These are phyloP conservation scores for Russula abietina DNA, from an alignment of 768 basidiomycete genomes.

Conservation along the genomic window DNA sequence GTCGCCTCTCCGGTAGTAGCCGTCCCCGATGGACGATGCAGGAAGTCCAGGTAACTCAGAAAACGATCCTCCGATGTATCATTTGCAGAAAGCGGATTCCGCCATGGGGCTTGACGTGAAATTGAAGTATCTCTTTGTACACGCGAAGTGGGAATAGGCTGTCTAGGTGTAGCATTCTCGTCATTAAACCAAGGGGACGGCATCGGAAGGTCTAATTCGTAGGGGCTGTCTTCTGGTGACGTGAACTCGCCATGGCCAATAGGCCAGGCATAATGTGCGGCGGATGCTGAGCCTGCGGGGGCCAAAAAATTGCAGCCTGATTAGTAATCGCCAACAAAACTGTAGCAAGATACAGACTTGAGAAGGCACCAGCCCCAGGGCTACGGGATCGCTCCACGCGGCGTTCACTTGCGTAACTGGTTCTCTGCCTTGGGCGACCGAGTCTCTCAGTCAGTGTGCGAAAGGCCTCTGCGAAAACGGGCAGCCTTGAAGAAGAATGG, in stretches of 20 bases:
- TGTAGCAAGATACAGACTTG: constrained; percentile 13
- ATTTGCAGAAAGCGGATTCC: constrained; percentile 3
- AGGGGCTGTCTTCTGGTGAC: constrained; percentile 12
- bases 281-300: constrained; percentile 1
- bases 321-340: neutral
- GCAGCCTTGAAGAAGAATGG: constrained; percentile 7
- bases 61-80: constrained; percentile 9
- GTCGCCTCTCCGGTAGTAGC: neutral
- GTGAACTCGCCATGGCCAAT: constrained; percentile 4
- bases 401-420: constrained; percentile 1
- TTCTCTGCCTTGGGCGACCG: constrained; percentile 15
- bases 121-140: constrained; percentile 8
- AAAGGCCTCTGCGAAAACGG: constrained; percentile 12
- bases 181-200: constrained; percentile 8
- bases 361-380: constrained; percentile 6
- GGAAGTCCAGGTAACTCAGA: constrained; percentile 1
- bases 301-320: neutral
- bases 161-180: constrained; percentile 1
- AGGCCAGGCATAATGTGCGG: constrained; percentile 5
- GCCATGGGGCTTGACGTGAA: constrained; percentile 18
- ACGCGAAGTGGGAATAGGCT: constrained; percentile 9
- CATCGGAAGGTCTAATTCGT: constrained; percentile 17
- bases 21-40: constrained; percentile 7
- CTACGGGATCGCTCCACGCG: constrained; percentile 16
- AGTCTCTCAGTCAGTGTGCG: constrained; percentile 17